These are phyloP conservation scores for Beauveria varroae DNA, from an alignment of 2,329 filamentous ascomycete genomes.

Conservation along the genomic window DNA sequence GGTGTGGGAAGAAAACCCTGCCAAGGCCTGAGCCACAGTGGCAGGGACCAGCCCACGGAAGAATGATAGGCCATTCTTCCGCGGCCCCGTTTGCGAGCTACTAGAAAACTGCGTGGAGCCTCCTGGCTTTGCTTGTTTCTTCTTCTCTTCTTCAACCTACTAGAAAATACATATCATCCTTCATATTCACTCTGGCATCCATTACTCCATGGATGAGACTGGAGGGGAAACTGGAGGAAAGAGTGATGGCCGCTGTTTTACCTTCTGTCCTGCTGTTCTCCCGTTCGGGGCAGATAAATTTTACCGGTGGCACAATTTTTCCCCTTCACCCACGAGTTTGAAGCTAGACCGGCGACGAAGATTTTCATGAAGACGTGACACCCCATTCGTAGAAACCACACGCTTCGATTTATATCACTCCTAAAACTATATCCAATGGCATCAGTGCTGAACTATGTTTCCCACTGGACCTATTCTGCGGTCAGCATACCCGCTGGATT, in stretches of 20 bases:
- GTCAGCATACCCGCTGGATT: neutral
- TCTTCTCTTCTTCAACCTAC: slow-evolving; percentile 31
- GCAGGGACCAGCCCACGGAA: slow-evolving; percentile 1
- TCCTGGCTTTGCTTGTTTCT: slow-evolving; percentile 10
- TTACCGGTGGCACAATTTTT: slow-evolving; percentile 27
- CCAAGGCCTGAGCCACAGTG: neutral
- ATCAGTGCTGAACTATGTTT: neutral
- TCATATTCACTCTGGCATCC: slow-evolving; percentile 64
- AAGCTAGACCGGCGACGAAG: neutral
- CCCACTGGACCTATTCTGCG: neutral
- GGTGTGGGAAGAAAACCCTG: neutral
- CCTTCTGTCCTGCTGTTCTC: slow-evolving; percentile 36
- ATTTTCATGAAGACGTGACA: neutral
- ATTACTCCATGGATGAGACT: slow-evolving; percentile 42
- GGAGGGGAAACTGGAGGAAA: slow-evolving; percentile 70
- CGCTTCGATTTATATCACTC: neutral
- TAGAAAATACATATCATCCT: slow-evolving; percentile 39
- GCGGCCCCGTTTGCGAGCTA: neutral
- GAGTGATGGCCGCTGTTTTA: slow-evolving; percentile 42
- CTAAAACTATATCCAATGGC: neutral
- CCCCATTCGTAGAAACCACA: neutral
- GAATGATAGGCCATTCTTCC: slow-evolving; percentile 18
- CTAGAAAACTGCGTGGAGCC: slow-evolving; percentile 6
- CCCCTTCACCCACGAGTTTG: neutral
- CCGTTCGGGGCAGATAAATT: slow-evolving; percentile 29